phyloP scores from a whole-genome alignment of 2,329 filamentous ascomycete genomes.

The Nannizziopsis barbatae region DNA sequence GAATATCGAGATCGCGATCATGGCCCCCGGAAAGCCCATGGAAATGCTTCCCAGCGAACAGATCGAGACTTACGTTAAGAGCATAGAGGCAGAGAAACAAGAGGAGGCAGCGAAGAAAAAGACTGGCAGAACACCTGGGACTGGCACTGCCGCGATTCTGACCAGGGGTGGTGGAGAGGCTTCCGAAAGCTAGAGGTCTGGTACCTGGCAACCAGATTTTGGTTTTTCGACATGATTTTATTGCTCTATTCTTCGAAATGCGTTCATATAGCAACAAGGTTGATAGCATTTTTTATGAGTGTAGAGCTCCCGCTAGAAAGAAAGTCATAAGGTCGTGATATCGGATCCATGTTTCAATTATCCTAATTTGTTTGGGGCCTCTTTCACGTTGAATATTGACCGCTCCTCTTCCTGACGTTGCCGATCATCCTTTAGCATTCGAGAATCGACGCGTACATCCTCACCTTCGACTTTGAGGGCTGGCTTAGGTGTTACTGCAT shows the following conservation, averaged over 20 bases:
- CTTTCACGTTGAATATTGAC: constrained; percentile 65
- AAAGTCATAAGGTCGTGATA: constrained; percentile 3
- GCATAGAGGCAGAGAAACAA: constrained; percentile 98
- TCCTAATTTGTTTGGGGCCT: constrained; percentile 64
- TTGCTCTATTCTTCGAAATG: no score
- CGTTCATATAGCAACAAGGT: no score
- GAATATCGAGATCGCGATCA: constrained; percentile 98
- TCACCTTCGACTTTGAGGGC: constrained; percentile 81
- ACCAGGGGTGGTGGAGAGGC: constrained; percentile 46
- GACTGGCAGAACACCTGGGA: constrained; percentile 46
- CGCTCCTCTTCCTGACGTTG: constrained; percentile 49
- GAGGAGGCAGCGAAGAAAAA: constrained; percentile 98
- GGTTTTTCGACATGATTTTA: no score
- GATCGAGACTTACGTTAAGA: constrained; percentile 96
- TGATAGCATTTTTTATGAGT: no score
- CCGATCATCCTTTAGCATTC: constrained; percentile 87
- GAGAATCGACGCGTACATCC: constrained; percentile 70
- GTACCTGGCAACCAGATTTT: neutral
- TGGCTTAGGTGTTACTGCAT: constrained; percentile 73
- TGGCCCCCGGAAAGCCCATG: constrained; percentile 81
- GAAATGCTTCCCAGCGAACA: constrained; percentile 93
- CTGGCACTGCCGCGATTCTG: constrained; percentile 54
- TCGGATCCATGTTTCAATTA: constrained; percentile 32
- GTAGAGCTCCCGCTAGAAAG: no score
- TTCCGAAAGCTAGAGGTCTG: constrained; percentile 18